These are phyloP conservation scores for Mrakia hoshinonis DNA, from an alignment of 768 basidiomycete genomes.

Conservation along the genomic window DNA sequence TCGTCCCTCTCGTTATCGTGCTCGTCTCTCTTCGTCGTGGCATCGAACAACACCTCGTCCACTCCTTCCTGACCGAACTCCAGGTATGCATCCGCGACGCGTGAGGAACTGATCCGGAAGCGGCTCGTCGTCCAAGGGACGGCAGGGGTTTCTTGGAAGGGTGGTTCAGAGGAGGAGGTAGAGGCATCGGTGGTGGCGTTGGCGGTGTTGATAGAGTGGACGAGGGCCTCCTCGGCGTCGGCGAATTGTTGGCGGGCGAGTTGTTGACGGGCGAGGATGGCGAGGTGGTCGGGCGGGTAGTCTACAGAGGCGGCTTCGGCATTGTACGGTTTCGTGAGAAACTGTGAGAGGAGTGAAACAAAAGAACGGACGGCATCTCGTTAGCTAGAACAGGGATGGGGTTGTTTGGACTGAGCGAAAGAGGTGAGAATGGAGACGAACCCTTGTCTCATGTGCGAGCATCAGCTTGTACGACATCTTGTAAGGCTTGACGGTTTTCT, in stretches of 20 bases:
- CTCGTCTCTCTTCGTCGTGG: background rate
- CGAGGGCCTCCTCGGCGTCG: background rate
- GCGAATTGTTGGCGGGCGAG: background rate
- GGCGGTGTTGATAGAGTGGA: background rate
- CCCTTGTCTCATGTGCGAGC: no score
- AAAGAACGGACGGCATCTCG: background rate
- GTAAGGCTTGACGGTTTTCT: no score
- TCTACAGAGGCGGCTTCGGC: no score
- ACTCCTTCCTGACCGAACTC: background rate
- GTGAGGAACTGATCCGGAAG: background rate
- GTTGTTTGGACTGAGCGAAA: no score
- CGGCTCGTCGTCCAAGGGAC: constrained; percentile 1
- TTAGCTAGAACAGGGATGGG: no score
- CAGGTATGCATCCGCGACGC: background rate
- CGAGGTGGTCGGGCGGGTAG: constrained; percentile 46
- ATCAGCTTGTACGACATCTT: no score
- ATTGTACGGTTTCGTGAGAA: constrained; percentile 35
- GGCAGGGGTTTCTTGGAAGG: background rate
- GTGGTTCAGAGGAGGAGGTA: background rate
- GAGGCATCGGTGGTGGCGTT: background rate
- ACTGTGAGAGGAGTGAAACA: constrained; percentile 56
- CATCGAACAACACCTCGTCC: background rate
- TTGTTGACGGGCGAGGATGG: constrained; percentile 40
- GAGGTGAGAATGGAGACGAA: no score
- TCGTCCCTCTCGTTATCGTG: background rate